These are phyloP conservation scores for Esteya vermicola DNA, from an alignment of 2,329 filamentous ascomycete species.

Conservation along the genomic window DNA sequence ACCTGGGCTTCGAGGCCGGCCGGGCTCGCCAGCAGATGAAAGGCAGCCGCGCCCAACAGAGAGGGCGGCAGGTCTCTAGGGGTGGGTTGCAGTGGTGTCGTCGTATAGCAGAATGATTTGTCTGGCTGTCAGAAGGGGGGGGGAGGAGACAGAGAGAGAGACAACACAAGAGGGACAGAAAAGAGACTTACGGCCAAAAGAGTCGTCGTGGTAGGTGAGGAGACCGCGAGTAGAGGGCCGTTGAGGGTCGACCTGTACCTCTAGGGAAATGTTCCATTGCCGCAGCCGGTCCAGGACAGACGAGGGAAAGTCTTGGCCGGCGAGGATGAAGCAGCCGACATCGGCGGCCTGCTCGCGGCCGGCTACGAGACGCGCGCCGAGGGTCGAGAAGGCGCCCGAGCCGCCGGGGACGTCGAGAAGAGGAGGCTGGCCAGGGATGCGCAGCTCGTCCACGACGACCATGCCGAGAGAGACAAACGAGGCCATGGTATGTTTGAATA, in stretches of 20 bases:
- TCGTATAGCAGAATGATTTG: conserved; percentile 2
- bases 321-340: conserved; percentile 4
- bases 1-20: neutral
- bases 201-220: conserved; percentile 1
- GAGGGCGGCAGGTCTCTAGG: neutral
- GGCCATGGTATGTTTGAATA: neutral
- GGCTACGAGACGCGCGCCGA: conserved; percentile 1
- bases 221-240: conserved; percentile 1
- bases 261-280: neutral
- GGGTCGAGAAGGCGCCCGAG: conserved; percentile 1
- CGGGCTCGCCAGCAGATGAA: conserved; percentile 2
- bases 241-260: neutral
- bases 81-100: conserved; percentile 1
- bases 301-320: conserved; percentile 1
- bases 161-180: neutral
- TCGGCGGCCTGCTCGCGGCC: neutral
- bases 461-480: conserved; percentile 2
- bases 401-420: neutral
- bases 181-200: conserved; percentile 1
- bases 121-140: neutral
- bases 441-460: conserved; percentile 3
- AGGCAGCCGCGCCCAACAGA: neutral
- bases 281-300: neutral
- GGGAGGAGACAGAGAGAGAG: neutral
- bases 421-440: neutral